Evolutionary conservation across 1,284 basidiomycete genomes (phyloP).

Genomic region (Trichosporon inkin): DNA sequence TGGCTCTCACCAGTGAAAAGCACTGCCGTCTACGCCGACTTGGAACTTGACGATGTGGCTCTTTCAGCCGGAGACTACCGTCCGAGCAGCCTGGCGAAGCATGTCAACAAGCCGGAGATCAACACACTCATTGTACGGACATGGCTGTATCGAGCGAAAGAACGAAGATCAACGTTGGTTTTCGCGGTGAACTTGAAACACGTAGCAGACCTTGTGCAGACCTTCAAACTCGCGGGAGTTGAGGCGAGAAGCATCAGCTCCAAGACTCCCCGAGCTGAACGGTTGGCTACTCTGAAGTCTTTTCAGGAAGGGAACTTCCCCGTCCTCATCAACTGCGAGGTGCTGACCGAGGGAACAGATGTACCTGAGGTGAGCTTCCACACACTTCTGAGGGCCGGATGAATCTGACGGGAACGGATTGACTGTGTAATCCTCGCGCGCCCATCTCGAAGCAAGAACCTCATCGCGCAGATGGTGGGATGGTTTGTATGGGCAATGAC

Average conservation of each 20-base stretch:
- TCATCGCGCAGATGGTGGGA: slow-evolving; percentile 87
- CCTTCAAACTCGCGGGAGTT: slow-evolving; percentile 71
- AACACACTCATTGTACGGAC: slow-evolving; percentile 72
- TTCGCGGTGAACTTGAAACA: slow-evolving; percentile 87
- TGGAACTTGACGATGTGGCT: slow-evolving; percentile 65
- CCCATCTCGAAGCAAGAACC: slow-evolving; percentile 80
- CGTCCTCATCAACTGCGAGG: slow-evolving; percentile 87
- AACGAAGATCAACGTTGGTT: slow-evolving; percentile 77
- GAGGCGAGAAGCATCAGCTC: slow-evolving; percentile 81
- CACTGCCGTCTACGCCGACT: slow-evolving; percentile 69
- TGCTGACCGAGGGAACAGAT: slow-evolving; percentile 87
- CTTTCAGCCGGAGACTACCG: slow-evolving; percentile 73
- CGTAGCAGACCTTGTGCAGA: slow-evolving; percentile 67
- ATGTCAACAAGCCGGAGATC: slow-evolving; percentile 71
- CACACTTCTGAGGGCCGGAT: not conserved
- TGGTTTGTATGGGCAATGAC: not conserved
- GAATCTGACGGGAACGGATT: slow-evolving; percentile 52
- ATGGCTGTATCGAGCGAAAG: slow-evolving; percentile 76
- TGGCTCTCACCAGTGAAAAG: slow-evolving; percentile 84
- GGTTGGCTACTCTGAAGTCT: slow-evolving; percentile 62
- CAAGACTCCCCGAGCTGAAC: slow-evolving; percentile 62
- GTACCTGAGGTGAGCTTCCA: slow-evolving; percentile 61
- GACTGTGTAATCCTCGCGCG: slow-evolving; percentile 84
- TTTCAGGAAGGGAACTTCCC: slow-evolving; percentile 74
- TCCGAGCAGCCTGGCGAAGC: slow-evolving; percentile 65